These are phyloP conservation scores for Gymnopilus junonius DNA, from an alignment of 768 basidiomycete species.

Conservation along the genomic window DNA sequence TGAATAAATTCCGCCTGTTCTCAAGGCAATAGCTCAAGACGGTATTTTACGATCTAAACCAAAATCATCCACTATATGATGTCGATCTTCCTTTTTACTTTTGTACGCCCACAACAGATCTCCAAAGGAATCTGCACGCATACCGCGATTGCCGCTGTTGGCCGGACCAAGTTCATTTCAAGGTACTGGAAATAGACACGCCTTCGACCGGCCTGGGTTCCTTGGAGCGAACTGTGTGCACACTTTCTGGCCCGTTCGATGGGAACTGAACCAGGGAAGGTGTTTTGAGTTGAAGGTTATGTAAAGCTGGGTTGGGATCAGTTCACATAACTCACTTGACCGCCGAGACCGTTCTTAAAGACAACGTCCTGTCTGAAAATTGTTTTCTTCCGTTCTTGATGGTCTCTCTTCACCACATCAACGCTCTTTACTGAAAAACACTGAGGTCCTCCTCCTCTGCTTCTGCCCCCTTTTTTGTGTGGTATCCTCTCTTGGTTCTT, in stretches of 20 bases:
- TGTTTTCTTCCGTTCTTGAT: neutral
- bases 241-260: neutral
- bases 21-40: neutral
- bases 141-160: constrained; percentile 1
- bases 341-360: constrained; percentile 3
- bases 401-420: constrained; percentile 2
- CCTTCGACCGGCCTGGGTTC: neutral
- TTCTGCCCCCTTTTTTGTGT: neutral
- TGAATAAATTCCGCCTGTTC: neutral
- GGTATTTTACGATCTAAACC: neutral
- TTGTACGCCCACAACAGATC: neutral
- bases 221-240: neutral
- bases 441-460: neutral
- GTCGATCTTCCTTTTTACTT: too few species aligned
- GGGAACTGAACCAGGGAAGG: neutral
- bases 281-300: neutral
- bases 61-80: too few species aligned
- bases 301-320: neutral
- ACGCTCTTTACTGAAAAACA: constrained; percentile 2
- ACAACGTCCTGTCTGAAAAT: neutral
- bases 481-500: neutral
- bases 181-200: neutral
- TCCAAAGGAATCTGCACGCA: neutral
- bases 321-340: constrained; percentile 8
- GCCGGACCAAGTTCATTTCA: neutral